Conservation (phyloP, 2,329 filamentous ascomycete species). For the Karstenula rhodostoma region DNA sequence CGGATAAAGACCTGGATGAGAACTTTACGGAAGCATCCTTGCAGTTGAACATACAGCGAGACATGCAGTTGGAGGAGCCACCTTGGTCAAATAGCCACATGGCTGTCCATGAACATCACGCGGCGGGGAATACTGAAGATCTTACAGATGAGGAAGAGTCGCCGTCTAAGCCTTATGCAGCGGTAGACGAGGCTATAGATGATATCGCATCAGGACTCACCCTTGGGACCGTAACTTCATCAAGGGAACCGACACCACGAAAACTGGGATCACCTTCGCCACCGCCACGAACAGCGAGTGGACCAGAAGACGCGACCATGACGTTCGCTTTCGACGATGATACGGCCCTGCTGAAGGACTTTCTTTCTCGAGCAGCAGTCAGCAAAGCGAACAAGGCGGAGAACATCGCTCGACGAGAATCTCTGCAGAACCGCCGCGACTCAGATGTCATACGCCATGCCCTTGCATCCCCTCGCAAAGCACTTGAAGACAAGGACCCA, state of each 20-base stretch:
- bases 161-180: background rate
- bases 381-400: slow-evolving; percentile 52
- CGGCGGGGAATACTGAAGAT: background rate
- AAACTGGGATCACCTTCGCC: slow-evolving; percentile 41
- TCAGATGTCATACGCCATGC: slow-evolving; percentile 57
- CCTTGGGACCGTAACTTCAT: slow-evolving; percentile 27
- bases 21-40: slow-evolving; percentile 43
- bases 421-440: slow-evolving; percentile 56
- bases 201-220: slow-evolving; percentile 45
- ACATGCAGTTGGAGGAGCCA: slow-evolving; percentile 22
- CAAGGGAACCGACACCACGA: slow-evolving; percentile 27
- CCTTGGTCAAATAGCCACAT: background rate
- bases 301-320: slow-evolving; percentile 40
- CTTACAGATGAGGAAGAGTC: background rate
- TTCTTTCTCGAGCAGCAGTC: slow-evolving; percentile 58
- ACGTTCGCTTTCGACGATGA: slow-evolving; percentile 54
- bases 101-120: background rate
- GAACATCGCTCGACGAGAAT: slow-evolving; percentile 49
- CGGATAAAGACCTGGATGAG: slow-evolving; percentile 23
- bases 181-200: slow-evolving; percentile 8
- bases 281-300: slow-evolving; percentile 31
- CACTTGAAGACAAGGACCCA: slow-evolving; percentile 57
- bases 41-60: slow-evolving; percentile 38
- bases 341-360: slow-evolving; percentile 59
- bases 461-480: slow-evolving; percentile 55